Base-by-base conservation (phyloP, 2,329 filamentous ascomycete genomes). In the Akanthomyces uredinophilus region DNA sequence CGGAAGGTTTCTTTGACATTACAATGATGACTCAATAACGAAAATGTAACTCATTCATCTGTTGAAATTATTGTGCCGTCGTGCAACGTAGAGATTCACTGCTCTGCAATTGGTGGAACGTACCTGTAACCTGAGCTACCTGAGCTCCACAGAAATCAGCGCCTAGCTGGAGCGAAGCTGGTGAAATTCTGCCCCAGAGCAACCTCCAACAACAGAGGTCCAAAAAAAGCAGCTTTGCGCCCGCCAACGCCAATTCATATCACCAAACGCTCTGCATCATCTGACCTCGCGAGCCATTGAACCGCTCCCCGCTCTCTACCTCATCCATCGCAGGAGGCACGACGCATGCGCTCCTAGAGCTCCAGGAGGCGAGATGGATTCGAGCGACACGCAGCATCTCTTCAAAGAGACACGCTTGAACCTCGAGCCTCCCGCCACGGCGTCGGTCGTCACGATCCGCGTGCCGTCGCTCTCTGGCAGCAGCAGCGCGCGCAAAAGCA, bases 371-470 rank as follows among this genome's bases (percentile, higher is more conserved):
- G 84, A 81, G 72, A 91, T 91, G 88, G 85, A 83, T 70, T 79
- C 81, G 69, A 75, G 79, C 71, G 82, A 83, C 71, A 81, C 84
- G 67, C 82, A 83, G 66, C 88, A 85, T 76, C 81, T 91, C 76
- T 95, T 90, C 81, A 93, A 92, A 80, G 92, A 96, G 83, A 92
- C 90, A 74, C 87, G 90, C 74, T 80, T 96, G 75, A 91, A 91
- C 75, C 83, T 95, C 69, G 90, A 95, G 76, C 86, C 87, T 66
- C 82, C 86, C 64, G 88, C 85, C 68, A 80, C 83, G 67, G 85
- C 84, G 69, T 89, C 88, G 64, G 83, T 88, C 70, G 84, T 92
- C 72, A 85, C 87, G 69, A 86, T 94, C 70, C 81, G 85, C 70
- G 83, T 92, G 67, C 84, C 87, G 66, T 80, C 82, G 46, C 79